Base-by-base conservation (phyloP, 2,329 filamentous ascomycete genomes). In the Sporothrix sp. region DNA sequence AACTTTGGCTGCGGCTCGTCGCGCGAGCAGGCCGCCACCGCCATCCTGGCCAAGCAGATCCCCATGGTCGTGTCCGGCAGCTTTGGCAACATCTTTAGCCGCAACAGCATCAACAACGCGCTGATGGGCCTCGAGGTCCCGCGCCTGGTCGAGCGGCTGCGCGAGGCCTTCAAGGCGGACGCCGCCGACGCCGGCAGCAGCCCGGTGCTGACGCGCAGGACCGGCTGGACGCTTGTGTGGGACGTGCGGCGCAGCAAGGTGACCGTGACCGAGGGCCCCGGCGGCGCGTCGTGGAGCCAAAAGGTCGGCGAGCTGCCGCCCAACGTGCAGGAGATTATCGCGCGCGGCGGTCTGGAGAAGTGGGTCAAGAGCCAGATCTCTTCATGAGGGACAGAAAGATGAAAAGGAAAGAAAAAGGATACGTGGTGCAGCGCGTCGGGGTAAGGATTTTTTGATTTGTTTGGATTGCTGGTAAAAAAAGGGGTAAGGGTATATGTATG, bases 251-350 rank as follows among this genome's bases (percentile, higher is more conserved):
- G 83, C 52, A 87, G 81, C 64, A 79, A 75, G 59, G 82, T 95
- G 6, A 74, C 75, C 1, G 75, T 95, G 1, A 77, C 78, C 18
- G 86, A 95, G 68, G 82, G 82, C 1, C 68, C 79, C 50, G 73
- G 73, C 40, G 85, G 85, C 1, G 63, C 73, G 51, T 77, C 68
- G 33, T 95, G 87, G 88, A 83, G 73, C 46, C 78, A 93, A 63
- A 87, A 84, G 68, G 87, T 95, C 1, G 86, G 53, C 37, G 50
- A 54, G 50, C 46, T 54, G 53, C 53, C 53, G 50, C 53, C 30
- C n/a, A 95, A 91, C 61, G 85, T 95, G 50, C 89, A 95, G 65
- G 85, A 86, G 61, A 89, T 91, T 51, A 87, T 91, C 60, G 84
- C 85, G 0, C 67, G 75, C 45, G 87, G 87, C 2, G 88, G 88